Evolutionary conservation across 2,329 filamentous ascomycete genomes (phyloP).

Genomic region (Fusarium albidum): DNA sequence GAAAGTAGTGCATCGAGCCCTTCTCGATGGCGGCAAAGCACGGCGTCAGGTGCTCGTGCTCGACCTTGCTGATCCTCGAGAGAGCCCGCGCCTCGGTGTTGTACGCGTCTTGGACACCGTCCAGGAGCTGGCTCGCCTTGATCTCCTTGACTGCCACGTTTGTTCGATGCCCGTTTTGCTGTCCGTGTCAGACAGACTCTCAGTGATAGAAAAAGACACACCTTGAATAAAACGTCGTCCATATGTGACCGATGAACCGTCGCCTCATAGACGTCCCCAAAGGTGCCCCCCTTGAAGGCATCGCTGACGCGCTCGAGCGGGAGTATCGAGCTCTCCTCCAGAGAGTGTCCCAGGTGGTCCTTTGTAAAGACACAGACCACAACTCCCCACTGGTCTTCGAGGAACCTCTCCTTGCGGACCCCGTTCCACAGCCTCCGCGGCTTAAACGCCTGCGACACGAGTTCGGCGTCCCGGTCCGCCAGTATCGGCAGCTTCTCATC

Average conservation of each 20-base stretch:
- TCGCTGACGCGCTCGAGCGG: not conserved
- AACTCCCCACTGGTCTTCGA: slow-evolving; percentile 6
- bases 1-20: slow-evolving; percentile 9
- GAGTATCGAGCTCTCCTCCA: not conserved
- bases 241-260: not conserved
- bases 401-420: slow-evolving; percentile 21
- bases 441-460: not conserved
- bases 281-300: slow-evolving; percentile 4
- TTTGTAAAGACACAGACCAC: not conserved
- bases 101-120: slow-evolving; percentile 1
- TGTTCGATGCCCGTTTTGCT: not conserved
- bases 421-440: not conserved
- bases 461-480: not conserved
- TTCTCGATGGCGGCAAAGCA: slow-evolving; percentile 12
- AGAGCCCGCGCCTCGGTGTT: slow-evolving; percentile 2
- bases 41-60: slow-evolving; percentile 4
- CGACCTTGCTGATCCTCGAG: not conserved
- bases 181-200: not conserved
- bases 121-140: not conserved
- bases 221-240: not conserved
- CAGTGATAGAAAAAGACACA: not conserved
- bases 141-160: slow-evolving; percentile 10
- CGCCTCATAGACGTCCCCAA: slow-evolving; percentile 8
- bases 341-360: not conserved
- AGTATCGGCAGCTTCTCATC: not conserved